phyloP scores from a whole-genome alignment of 1,284 basidiomycete genomes.

The Leccinum pachyderme region DNA sequence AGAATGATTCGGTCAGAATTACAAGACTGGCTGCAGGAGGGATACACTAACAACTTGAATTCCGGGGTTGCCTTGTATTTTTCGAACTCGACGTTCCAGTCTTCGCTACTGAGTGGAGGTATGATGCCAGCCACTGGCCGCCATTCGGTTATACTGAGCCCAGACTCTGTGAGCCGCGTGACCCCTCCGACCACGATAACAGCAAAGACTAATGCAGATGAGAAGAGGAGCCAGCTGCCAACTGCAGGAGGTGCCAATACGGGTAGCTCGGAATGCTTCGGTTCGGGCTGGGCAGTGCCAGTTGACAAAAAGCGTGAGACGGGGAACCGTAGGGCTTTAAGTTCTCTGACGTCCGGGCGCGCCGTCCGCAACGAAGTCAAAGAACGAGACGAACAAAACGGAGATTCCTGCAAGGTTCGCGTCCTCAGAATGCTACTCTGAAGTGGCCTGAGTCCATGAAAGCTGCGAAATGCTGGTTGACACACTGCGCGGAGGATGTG shows the following conservation, averaged over 20 bases:
- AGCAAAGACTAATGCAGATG: constrained; percentile 83
- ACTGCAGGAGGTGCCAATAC: constrained; percentile 75
- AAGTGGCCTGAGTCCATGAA: constrained; percentile 6
- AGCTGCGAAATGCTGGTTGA: constrained; percentile 15
- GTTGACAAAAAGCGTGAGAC: constrained; percentile 45
- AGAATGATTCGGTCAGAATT: constrained; percentile 4
- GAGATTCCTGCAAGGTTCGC: neutral
- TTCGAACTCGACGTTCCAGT: constrained; percentile 90
- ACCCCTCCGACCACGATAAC: constrained; percentile 96
- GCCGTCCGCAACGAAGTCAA: constrained; percentile 4
- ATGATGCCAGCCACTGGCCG: constrained; percentile 87
- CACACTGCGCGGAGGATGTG: constrained; percentile 21
- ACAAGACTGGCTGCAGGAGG: neutral
- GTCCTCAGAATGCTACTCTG: constrained; percentile 11
- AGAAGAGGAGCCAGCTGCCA: constrained; percentile 79
- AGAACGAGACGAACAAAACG: constrained; percentile 2
- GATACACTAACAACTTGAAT: constrained; percentile 80
- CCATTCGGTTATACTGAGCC: constrained; percentile 98
- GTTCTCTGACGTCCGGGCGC: constrained; percentile 5
- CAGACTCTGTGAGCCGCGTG: constrained; percentile 96
- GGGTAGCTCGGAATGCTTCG: constrained; percentile 41
- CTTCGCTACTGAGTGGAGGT: constrained; percentile 73
- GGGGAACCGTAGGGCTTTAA: constrained; percentile 20
- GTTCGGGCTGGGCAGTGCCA: constrained; percentile 28
- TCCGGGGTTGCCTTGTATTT: constrained; percentile 97